Percentiles rank a stretch among this genome's conserved stretches.
phyloP scores from a whole-genome alignment of 139 green algal species.

The Chlorella ohadii region DNA sequence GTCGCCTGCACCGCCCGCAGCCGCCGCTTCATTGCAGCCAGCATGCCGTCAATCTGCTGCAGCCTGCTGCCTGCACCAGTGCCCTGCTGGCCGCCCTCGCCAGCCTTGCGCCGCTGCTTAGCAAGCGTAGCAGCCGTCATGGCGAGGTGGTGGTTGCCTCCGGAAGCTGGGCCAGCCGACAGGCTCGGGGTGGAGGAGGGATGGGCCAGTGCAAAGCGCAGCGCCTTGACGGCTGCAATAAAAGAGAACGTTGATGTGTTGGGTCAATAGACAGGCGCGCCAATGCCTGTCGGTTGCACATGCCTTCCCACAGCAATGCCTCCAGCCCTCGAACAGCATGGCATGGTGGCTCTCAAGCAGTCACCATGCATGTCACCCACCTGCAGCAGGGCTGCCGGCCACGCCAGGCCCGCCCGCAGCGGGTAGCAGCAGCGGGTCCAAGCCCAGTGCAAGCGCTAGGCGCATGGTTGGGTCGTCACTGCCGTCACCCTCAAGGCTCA shows the following conservation, averaged over 20 bases:
- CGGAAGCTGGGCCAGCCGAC: not conserved
- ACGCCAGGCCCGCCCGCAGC: not conserved
- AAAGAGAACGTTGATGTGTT: too few relatives aligned
- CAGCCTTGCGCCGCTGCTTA: constrained; percentile 9
- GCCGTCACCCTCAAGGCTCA: not conserved
- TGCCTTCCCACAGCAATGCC: too few relatives aligned
- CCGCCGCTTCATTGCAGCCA: constrained; percentile 11
- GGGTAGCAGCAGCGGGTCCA: constrained; percentile 19
- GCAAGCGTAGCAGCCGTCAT: not conserved
- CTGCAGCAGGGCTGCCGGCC: not conserved
- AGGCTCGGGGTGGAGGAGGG: not conserved
- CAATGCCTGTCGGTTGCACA: too few relatives aligned
- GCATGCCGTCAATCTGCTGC: constrained; percentile 13
- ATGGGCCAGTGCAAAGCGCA: not conserved
- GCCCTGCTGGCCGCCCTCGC: not conserved
- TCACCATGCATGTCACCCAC: not conserved
- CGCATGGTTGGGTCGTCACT: constrained; percentile 4
- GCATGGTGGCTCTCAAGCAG: too few relatives aligned
- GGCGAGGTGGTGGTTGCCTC: not conserved
- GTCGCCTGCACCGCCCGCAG: not conserved
- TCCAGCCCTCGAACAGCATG: too few relatives aligned
- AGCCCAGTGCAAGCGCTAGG: not conserved
- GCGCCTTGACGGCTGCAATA: constrained; percentile 13
- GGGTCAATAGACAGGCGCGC: too few relatives aligned
- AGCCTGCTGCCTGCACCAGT: not conserved